These are phyloP conservation scores for Paraconiothyrium sp. DNA, from an alignment of 2,329 filamentous ascomycete genomes.

Conservation along the genomic window DNA sequence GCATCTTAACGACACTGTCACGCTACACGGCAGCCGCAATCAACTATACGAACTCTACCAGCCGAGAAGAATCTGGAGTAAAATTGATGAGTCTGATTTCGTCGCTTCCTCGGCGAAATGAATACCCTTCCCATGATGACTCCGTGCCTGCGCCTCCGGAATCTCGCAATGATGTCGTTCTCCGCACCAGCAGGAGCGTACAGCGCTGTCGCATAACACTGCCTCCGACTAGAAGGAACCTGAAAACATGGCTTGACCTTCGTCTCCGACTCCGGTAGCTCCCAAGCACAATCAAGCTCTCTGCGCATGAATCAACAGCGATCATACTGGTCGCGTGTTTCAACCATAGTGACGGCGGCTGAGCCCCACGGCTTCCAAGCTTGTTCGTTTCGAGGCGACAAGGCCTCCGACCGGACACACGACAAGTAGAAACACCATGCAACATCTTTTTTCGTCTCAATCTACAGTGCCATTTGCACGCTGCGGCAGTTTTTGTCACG, in stretches of 20 bases:
- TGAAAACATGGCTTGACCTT: neutral
- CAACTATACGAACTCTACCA: slow-evolving; percentile 3
- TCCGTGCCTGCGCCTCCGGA: neutral
- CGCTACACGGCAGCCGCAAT: slow-evolving; percentile 16
- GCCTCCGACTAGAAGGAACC: neutral
- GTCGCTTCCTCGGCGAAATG: neutral
- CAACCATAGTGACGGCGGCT: slow-evolving; percentile 12
- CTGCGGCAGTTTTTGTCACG: neutral
- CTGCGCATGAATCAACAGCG: slow-evolving; percentile 6
- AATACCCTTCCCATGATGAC: neutral
- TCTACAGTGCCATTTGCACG: neutral
- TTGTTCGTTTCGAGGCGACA: slow-evolving; percentile 9
- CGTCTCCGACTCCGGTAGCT: neutral
- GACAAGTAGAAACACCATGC: neutral
- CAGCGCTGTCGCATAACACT: neutral
- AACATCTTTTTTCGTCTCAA: neutral
- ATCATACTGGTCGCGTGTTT: slow-evolving; percentile 16
- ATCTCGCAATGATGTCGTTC: neutral
- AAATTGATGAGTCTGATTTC: slow-evolving; percentile 3
- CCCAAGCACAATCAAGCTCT: slow-evolving; percentile 6
- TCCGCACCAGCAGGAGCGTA: slow-evolving; percentile 2
- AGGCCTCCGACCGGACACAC: neutral
- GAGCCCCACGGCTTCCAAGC: slow-evolving; percentile 11
- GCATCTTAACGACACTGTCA: slow-evolving; percentile 1
- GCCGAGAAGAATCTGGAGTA: slow-evolving; percentile 9